Evolutionary conservation across 495 filamentous ascomycete genomes (phyloP).

Genomic region (Penicillium mononematosum): DNA sequence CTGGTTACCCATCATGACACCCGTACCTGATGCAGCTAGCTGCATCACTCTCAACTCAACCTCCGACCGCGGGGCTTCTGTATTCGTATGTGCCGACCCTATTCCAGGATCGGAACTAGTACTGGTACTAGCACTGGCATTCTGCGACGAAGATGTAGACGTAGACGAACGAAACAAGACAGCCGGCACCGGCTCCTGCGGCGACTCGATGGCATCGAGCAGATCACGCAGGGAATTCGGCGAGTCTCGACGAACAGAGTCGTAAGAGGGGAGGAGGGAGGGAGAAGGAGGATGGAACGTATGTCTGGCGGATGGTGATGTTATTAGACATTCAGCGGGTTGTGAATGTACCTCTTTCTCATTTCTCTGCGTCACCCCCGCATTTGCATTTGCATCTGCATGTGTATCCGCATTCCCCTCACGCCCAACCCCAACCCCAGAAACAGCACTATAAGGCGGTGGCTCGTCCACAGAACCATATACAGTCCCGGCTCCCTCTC

Average conservation of each 20-base stretch:
- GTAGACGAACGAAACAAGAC: constrained; percentile 10
- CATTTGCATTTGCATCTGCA: background rate
- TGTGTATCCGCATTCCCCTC: too few species aligned
- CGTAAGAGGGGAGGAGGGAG: constrained; percentile 15
- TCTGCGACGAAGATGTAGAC: constrained; percentile 14
- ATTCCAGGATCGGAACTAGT: background rate
- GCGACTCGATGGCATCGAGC: constrained; percentile 28
- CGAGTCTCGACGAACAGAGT: constrained; percentile 16
- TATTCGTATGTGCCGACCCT: background rate
- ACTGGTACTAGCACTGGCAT: background rate
- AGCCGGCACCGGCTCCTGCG: constrained; percentile 24
- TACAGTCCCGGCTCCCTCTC: background rate
- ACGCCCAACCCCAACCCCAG: too few species aligned
- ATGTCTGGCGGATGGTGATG: background rate
- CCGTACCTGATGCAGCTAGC: constrained; percentile 12
- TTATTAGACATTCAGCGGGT: background rate
- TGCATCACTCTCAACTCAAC: constrained; percentile 23
- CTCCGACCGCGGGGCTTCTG: background rate
- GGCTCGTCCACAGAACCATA: background rate
- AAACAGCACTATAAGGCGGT: constrained; percentile 8
- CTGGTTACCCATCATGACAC: constrained; percentile 26
- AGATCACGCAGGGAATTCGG: constrained; percentile 22
- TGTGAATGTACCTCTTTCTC: background rate
- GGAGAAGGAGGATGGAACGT: background rate
- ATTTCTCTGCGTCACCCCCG: background rate